Conservation (phyloP, 2,329 filamentous ascomycete species). For the Monilinia fructicola region DNA sequence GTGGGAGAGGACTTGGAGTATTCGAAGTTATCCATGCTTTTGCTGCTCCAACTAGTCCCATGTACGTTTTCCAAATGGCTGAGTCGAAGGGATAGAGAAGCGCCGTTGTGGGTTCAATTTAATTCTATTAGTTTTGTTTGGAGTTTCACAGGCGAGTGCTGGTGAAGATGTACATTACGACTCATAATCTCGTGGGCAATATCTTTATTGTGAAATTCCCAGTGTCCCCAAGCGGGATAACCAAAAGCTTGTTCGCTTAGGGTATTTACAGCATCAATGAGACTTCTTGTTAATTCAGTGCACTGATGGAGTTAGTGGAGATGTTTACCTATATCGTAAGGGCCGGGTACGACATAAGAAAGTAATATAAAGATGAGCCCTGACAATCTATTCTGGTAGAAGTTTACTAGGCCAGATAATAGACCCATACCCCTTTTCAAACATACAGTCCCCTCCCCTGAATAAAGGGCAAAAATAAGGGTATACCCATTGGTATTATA, state of each 20-base stretch:
- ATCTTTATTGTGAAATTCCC: conserved; percentile 28
- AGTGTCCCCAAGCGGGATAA: conserved; percentile 28
- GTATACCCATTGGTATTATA: too few relatives aligned
- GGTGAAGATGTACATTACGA: conserved; percentile 26
- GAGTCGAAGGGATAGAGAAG: conserved; percentile 24
- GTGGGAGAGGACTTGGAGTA: conserved; percentile 23
- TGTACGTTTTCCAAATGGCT: conserved; percentile 26
- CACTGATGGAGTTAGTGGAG: not conserved
- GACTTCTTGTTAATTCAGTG: not conserved
- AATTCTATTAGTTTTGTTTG: conserved; percentile 19
- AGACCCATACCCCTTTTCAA: conserved; percentile 24
- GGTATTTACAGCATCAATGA: conserved; percentile 23
- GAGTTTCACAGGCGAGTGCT: not conserved
- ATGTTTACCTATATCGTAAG: not conserved
- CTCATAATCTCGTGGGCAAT: conserved; percentile 26
- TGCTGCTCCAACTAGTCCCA: conserved; percentile 25
- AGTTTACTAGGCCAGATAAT: conserved; percentile 26
- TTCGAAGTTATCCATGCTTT: conserved; percentile 25
- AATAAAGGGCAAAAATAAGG: too few relatives aligned
- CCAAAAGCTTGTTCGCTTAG: conserved; percentile 21
- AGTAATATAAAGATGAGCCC: conserved; percentile 24
- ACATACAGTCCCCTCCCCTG: too few relatives aligned
- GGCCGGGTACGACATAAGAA: conserved; percentile 23
- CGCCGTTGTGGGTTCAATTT: conserved; percentile 25
- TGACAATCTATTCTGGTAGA: conserved; percentile 25